Conservation (phyloP, 2,329 filamentous ascomycete genomes). For the Leptographium procerum region DNA sequence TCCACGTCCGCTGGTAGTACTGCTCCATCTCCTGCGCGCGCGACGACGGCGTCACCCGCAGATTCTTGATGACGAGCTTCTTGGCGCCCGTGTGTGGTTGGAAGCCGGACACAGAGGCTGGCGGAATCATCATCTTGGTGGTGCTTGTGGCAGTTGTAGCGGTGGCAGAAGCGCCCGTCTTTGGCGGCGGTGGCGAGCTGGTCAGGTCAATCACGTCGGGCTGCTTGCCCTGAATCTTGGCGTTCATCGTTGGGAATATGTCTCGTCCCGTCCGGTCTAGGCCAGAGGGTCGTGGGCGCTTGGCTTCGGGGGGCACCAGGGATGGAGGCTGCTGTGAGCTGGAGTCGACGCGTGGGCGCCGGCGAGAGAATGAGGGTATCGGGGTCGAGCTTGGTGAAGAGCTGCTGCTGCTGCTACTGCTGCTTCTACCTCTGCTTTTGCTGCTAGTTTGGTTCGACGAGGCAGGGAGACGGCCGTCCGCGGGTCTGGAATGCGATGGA, state of each 20-base stretch:
- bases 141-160: neutral
- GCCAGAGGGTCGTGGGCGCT: neutral
- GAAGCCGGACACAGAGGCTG: conserved; percentile 30
- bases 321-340: neutral
- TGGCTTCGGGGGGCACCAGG: neutral
- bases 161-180: neutral
- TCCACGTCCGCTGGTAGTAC: conserved; percentile 69
- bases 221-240: conserved; percentile 24
- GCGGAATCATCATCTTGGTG: conserved; percentile 3
- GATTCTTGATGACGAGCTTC: conserved; percentile 89
- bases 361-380: neutral
- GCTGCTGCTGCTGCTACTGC: neutral
- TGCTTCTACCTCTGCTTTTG: neutral
- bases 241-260: conserved; percentile 14
- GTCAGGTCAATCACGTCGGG: conserved; percentile 35
- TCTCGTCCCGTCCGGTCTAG: neutral
- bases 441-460: neutral
- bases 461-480: conserved; percentile 4
- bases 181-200: conserved; percentile 7
- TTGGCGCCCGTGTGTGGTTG: conserved; percentile 67
- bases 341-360: conserved; percentile 1
- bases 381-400: neutral
- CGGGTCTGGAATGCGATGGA: conserved; percentile 10
- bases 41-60: conserved; percentile 45
- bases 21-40: conserved; percentile 48